phyloP scores from a whole-genome alignment of 768 basidiomycete genomes.

The Tulasnella sp. region DNA sequence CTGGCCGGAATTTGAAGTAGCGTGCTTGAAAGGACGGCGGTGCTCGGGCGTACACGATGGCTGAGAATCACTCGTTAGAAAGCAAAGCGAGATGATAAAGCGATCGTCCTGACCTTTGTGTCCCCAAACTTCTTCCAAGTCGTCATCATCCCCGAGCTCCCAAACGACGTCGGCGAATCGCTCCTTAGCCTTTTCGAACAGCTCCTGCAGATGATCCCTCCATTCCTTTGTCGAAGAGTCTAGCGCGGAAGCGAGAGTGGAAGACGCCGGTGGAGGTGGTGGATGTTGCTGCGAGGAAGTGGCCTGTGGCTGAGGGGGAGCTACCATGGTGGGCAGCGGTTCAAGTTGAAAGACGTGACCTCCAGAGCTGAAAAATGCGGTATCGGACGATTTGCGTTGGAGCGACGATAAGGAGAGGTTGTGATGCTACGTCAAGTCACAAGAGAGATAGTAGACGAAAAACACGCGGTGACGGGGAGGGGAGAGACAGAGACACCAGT shows the following conservation, averaged over 20 bases:
- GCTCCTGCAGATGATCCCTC: conserved; percentile 71
- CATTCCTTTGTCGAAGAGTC: conserved; percentile 59
- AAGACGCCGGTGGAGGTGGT: conserved; percentile 19
- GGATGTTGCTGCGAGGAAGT: conserved; percentile 8
- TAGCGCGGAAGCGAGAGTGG: conserved; percentile 21
- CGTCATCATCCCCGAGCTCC: conserved; percentile 57
- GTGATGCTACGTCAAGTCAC: neutral
- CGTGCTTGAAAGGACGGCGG: conserved; percentile 86
- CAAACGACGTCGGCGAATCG: conserved; percentile 97
- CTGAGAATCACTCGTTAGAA: conserved; percentile 39
- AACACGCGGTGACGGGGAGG: neutral
- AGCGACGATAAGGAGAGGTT: neutral
- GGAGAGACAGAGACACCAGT: neutral
- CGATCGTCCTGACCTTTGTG: conserved; percentile 74
- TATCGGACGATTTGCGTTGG: neutral
- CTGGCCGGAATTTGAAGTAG: conserved; percentile 75
- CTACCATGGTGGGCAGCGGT: neutral
- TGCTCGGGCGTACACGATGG: conserved; percentile 91
- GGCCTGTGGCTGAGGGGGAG: neutral
- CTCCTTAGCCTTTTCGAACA: conserved; percentile 82
- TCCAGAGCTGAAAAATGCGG: neutral
- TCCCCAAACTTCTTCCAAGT: conserved; percentile 69
- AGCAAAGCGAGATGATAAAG: neutral
- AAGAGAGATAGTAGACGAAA: neutral
- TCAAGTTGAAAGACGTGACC: conserved; percentile 14